Percentiles rank a stretch among this genome's conserved stretches.
Conservation (phyloP, 1,284 basidiomycete genomes). For the Kwoniella shivajii region DNA sequence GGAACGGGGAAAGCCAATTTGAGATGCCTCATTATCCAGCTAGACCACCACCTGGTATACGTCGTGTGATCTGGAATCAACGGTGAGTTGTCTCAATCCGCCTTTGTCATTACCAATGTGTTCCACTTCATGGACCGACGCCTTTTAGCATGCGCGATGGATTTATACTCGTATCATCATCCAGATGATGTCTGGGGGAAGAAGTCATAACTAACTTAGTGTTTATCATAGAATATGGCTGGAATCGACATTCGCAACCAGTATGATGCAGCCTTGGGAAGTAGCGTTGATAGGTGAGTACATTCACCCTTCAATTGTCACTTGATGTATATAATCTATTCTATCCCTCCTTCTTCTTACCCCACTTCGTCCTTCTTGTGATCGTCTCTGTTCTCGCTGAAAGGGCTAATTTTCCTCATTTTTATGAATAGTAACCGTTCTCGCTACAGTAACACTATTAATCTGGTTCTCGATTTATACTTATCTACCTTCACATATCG, state of each 20-base stretch:
- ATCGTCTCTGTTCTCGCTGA: too few species aligned
- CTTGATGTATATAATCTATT: not conserved
- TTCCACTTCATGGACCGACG: too few species aligned
- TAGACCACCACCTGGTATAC: slow-evolving; percentile 29
- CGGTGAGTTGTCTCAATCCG: slow-evolving; percentile 30
- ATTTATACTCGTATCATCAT: too few species aligned
- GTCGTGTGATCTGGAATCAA: slow-evolving; percentile 36
- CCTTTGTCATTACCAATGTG: not conserved
- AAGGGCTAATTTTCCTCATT: too few species aligned
- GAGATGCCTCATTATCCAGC: slow-evolving; percentile 31
- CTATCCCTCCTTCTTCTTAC: not conserved
- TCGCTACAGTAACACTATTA: slow-evolving; percentile 19
- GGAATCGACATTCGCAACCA: slow-evolving; percentile 46
- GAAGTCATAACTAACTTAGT: not conserved
- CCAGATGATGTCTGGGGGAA: not conserved
- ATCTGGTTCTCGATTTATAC: slow-evolving; percentile 52
- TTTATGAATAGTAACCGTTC: not conserved
- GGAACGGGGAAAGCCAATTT: too few species aligned
- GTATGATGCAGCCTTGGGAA: slow-evolving; percentile 54
- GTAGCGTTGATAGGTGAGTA: slow-evolving; percentile 48
- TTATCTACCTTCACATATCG: slow-evolving; percentile 51
- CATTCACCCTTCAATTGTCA: not conserved
- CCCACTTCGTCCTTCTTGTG: too few species aligned
- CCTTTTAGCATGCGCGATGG: too few species aligned
- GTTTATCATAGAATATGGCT: slow-evolving; percentile 37